Evolutionary conservation across 2,329 filamentous ascomycete genomes (phyloP), one percentile per base, ranked within the genome.

Genomic region (Juglanconis oblonga): DNA sequence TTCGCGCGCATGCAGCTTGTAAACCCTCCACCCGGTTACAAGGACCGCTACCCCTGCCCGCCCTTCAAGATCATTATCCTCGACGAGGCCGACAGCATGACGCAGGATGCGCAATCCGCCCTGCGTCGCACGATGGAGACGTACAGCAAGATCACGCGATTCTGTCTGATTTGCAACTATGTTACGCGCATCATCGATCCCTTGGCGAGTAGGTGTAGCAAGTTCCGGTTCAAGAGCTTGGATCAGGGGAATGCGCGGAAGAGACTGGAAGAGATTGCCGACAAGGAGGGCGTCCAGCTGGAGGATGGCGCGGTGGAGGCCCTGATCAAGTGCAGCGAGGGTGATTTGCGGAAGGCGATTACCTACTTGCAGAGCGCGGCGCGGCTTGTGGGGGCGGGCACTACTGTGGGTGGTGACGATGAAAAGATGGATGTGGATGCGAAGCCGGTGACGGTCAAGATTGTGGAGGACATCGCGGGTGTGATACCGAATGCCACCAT

Each of bases 21-120:
- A 35, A 92, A 96, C 66, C 87, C 91, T 2, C 87, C 91, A 0
- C 76, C 87, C 64, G 79, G 87, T 67, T 84, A 90, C 78, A 79
- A 86, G 75, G 75, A 81, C 62, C 77, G 88, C 71, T 97, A 96
- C 70, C 93, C 95, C 0, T 98, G 94, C 72, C 95, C 95, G 29
- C 95, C 95, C 0, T 99, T 97, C 81, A 99, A 99, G 79, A 97
- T 99, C 72, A 94, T 99, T 71, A 92, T 99, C 63, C 86, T 99
- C 62, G 95, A 99, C 75, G 95, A 99, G 78, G 95, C 95, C 67
- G 95, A 99, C 74, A 95, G 90, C 67, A 98, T 99, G 94, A 99
- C 95, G 44, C 94, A 98, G 74, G 96, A 99, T 76, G 95, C 95
- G 11, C 95, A 99, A 79, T 91, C 87, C 62, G 95, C 96, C 5